Percentiles rank a stretch among this genome's conserved stretches.
These are phyloP conservation scores for Hymenotorrendiella dingleyae DNA, from an alignment of 2,329 filamentous ascomycete genomes.

Conservation along the genomic window DNA sequence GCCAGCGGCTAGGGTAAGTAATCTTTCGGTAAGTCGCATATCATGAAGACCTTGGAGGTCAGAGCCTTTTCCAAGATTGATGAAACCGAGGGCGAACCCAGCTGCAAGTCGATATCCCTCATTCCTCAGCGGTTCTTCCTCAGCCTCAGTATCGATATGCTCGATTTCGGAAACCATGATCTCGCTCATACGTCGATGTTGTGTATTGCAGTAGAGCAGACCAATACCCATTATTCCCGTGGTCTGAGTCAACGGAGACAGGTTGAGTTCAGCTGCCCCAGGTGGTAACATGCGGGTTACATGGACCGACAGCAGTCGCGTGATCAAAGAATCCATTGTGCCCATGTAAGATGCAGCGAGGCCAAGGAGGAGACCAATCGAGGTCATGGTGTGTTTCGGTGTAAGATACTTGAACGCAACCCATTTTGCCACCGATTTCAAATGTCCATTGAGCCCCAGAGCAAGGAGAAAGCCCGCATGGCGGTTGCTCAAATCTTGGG, in stretches of 20 bases:
- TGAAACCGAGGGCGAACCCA: slow-evolving; percentile 86
- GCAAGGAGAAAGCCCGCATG: slow-evolving; percentile 92
- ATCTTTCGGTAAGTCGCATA: slow-evolving; percentile 84
- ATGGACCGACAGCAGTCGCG: slow-evolving; percentile 87
- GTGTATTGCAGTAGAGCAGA: slow-evolving; percentile 86
- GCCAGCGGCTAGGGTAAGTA: slow-evolving; percentile 78
- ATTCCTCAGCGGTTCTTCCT: slow-evolving; percentile 79
- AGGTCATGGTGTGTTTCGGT: slow-evolving; percentile 98
- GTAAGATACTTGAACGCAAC: slow-evolving; percentile 99
- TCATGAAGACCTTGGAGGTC: slow-evolving; percentile 86
- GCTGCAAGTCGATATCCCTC: slow-evolving; percentile 96
- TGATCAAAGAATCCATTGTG: slow-evolving; percentile 95
- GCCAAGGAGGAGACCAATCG: slow-evolving; percentile 87
- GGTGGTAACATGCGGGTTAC: slow-evolving; percentile 90
- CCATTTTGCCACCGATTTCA: slow-evolving; percentile 95
- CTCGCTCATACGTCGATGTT: slow-evolving; percentile 97
- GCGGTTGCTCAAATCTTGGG: slow-evolving; percentile 81
- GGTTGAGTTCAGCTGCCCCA: slow-evolving; percentile 87
- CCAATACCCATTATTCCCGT: slow-evolving; percentile 97
- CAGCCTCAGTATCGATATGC: slow-evolving; percentile 70
- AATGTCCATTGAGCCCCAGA: slow-evolving; percentile 85
- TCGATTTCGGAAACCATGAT: slow-evolving; percentile 98
- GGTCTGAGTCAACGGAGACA: slow-evolving; percentile 89
- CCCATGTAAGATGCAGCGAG: slow-evolving; percentile 90
- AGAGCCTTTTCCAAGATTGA: slow-evolving; percentile 87